phyloP scores from a whole-genome alignment of 495 filamentous ascomycete species.

The Tricharina praecox region DNA sequence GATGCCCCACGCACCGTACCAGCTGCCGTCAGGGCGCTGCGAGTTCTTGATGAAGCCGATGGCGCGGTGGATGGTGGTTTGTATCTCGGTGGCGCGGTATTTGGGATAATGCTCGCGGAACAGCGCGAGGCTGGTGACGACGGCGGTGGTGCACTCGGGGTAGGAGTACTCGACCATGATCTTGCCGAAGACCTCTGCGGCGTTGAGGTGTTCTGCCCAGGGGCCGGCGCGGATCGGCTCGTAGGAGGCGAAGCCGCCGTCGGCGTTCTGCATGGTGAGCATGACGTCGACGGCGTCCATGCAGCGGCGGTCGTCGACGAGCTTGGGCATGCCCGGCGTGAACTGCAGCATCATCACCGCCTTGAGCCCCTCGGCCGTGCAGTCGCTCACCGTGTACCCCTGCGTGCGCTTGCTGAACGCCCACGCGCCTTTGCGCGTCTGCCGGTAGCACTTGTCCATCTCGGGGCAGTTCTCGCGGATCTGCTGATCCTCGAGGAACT shows the following conservation, averaged over 20 bases:
- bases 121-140: slow-evolving; percentile 70
- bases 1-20: slow-evolving; percentile 96
- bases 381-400: slow-evolving; percentile 90
- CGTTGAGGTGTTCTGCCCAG: slow-evolving; percentile 71
- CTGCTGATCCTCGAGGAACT: slow-evolving; percentile 83
- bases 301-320: slow-evolving; percentile 58
- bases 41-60: slow-evolving; percentile 63
- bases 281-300: slow-evolving; percentile 81
- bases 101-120: slow-evolving; percentile 68
- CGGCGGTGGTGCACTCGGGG: slow-evolving; percentile 90
- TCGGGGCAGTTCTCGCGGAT: slow-evolving; percentile 69
- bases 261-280: slow-evolving; percentile 76
- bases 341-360: slow-evolving; percentile 71
- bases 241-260: slow-evolving; percentile 81
- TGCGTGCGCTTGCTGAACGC: slow-evolving; percentile 82
- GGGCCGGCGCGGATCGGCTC: slow-evolving; percentile 63
- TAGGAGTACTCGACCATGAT: slow-evolving; percentile 99
- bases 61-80: slow-evolving; percentile 47
- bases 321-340: slow-evolving; percentile 53
- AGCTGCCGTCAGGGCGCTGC: slow-evolving; percentile 69
- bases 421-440: slow-evolving; percentile 86
- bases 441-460: slow-evolving; percentile 70
- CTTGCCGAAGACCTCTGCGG: slow-evolving; percentile 85
- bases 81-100: slow-evolving; percentile 60
- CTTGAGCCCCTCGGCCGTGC: slow-evolving; percentile 78